Evolutionary conservation across 2,329 filamentous ascomycete genomes (phyloP).

Genomic region (Fusarium oxysporum): DNA sequence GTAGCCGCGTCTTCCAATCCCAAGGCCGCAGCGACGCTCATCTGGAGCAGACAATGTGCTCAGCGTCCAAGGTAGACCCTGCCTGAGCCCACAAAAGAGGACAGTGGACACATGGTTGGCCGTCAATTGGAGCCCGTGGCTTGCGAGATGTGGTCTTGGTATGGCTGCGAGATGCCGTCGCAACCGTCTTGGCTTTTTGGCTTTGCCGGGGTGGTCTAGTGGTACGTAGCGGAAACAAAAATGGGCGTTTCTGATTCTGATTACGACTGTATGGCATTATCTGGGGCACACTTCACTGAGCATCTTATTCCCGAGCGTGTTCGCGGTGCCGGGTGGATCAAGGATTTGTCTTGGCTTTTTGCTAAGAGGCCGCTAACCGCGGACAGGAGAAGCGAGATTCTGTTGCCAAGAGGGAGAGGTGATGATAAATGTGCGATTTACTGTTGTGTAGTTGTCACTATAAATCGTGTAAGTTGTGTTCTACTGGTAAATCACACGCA

Average conservation of each 20-base stretch:
- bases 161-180: conserved; percentile 53
- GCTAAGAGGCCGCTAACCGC: conserved; percentile 19
- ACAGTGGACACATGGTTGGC: conserved; percentile 35
- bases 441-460: background rate
- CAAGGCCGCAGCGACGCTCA: conserved; percentile 16
- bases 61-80: conserved; percentile 5
- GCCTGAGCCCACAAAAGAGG: conserved; percentile 26
- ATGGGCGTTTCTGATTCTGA: conserved; percentile 31
- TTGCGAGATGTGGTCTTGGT: conserved; percentile 46
- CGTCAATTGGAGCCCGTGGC: conserved; percentile 41
- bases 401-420: conserved; percentile 10
- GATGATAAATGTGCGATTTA: background rate
- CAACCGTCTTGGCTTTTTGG: conserved; percentile 55
- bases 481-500: background rate
- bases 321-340: conserved; percentile 44
- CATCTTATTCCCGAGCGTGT: conserved; percentile 45
- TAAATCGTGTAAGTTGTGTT: conserved; percentile 2
- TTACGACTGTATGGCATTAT: conserved; percentile 22
- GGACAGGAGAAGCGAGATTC: conserved; percentile 1
- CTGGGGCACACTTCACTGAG: conserved; percentile 41
- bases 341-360: conserved; percentile 27
- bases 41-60: conserved; percentile 9
- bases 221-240: conserved; percentile 26
- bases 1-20: conserved; percentile 24
- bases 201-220: conserved; percentile 36